A percentile compares a stretch with the other conserved stretches of the same genome.
phyloP scores from a whole-genome alignment of 176 grass and related monocot genomes.

The Rhynchospora breviuscula region DNA sequence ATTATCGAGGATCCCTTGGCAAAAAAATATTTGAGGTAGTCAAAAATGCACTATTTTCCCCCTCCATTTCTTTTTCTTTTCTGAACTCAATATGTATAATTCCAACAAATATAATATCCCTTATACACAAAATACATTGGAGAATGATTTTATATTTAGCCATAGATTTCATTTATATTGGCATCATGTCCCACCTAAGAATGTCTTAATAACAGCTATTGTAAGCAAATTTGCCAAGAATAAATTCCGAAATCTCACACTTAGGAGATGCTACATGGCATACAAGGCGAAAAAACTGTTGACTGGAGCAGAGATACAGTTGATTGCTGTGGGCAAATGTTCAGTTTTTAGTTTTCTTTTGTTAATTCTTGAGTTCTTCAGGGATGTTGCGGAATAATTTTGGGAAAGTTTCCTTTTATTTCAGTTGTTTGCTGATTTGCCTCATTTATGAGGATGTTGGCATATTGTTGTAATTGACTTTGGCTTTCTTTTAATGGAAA shows the following conservation, averaged over 20 bases:
- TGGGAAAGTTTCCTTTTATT: no score
- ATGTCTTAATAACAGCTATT: not conserved
- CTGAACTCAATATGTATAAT: not conserved
- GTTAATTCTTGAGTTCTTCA: no score
- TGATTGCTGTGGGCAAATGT: no score
- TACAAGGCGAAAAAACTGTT: no score
- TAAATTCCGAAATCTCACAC: not conserved
- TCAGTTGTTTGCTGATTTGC: no score
- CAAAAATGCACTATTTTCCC: not conserved
- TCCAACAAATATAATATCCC: not conserved
- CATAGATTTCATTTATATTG: conserved; percentile 5
- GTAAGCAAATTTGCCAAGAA: not conserved
- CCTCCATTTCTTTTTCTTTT: not conserved
- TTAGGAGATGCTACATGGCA: no score
- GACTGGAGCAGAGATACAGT: no score
- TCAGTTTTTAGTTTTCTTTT: no score
- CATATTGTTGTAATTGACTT: no score
- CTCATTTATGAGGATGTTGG: no score
- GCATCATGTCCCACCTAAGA: not conserved
- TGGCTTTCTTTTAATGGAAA: no score
- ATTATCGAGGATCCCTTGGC: not conserved
- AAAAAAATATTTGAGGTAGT: not conserved
- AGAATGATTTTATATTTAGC: not conserved
- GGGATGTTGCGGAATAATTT: no score
- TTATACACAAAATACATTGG: not conserved